These are phyloP conservation scores for Russula ochroleuca DNA, from an alignment of 768 basidiomycete species.

Conservation along the genomic window DNA sequence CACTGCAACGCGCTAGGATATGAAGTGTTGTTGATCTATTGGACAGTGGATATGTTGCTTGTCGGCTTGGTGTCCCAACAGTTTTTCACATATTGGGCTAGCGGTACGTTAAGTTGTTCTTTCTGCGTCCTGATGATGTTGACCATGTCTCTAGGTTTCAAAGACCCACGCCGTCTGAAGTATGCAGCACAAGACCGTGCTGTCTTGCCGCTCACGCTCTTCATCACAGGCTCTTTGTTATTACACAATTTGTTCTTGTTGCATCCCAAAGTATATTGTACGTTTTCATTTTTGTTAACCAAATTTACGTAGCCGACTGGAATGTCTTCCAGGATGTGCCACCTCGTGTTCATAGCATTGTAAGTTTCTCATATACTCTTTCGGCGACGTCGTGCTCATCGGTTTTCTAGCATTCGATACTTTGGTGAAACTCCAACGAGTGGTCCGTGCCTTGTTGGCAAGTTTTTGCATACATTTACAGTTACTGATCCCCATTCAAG, in stretches of 20 bases:
- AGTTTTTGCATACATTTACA: not conserved
- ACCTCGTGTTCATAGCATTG: not conserved
- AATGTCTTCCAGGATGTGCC: not conserved
- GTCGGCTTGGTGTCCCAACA: not conserved
- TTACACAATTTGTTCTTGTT: not conserved
- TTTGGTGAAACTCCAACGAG: rapidly evolving
- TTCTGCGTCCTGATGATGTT: not conserved
- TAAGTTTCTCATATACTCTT: not conserved
- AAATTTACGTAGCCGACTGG: not conserved
- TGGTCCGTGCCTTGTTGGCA: not conserved
- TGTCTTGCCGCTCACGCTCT: not conserved
- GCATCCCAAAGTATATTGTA: not conserved
- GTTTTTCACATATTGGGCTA: not conserved
- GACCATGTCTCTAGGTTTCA: not conserved
- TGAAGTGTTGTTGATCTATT: not conserved
- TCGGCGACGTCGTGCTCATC: not conserved
- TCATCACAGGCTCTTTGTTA: constrained; percentile 3
- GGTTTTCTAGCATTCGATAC: not conserved
- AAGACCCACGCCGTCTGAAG: not conserved
- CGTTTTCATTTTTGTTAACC: not conserved
- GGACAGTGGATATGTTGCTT: not conserved
- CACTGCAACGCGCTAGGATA: not conserved
- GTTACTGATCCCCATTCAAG: constrained; percentile 3
- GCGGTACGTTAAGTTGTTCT: not conserved
- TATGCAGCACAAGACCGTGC: not conserved